These are phyloP conservation scores for Lentinula sp. DNA, from an alignment of 768 basidiomycete genomes.

Conservation along the genomic window DNA sequence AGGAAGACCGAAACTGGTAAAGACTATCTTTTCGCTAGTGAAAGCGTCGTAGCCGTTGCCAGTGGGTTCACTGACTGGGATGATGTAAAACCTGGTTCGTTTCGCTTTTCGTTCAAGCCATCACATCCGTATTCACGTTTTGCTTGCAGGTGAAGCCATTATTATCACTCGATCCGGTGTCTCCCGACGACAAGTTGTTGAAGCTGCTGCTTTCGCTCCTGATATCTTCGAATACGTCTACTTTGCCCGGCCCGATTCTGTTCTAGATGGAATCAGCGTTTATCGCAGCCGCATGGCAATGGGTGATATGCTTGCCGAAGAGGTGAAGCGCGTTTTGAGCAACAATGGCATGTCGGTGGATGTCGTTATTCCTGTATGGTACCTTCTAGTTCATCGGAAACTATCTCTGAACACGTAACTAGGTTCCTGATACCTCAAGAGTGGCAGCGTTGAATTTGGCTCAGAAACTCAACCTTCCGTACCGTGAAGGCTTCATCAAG, in stretches of 20 bases:
- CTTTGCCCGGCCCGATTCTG: constrained; percentile 96
- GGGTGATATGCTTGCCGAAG: constrained; percentile 91
- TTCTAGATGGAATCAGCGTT: constrained; percentile 94
- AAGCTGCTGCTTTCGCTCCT: constrained; percentile 77
- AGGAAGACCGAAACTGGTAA: constrained; percentile 52
- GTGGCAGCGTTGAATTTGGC: constrained; percentile 96
- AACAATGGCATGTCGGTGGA: constrained; percentile 72
- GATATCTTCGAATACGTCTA: constrained; percentile 99
- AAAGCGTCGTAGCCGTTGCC: constrained; percentile 95
- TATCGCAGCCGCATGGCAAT: constrained; percentile 99
- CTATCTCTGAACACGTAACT: neutral
- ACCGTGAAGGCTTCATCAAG: constrained; percentile 97
- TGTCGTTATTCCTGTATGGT: constrained; percentile 85
- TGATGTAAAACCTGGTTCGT: constrained; percentile 82
- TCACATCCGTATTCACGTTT: neutral
- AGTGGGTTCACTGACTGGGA: constrained; percentile 89
- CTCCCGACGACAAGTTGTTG: constrained; percentile 66
- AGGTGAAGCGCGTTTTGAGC: constrained; percentile 69
- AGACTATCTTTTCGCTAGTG: constrained; percentile 91
- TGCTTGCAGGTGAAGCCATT: constrained; percentile 74
- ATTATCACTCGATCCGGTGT: constrained; percentile 86
- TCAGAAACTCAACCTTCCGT: constrained; percentile 83
- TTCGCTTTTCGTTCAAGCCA: neutral
- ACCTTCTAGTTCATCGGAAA: neutral
- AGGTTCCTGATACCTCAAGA: constrained; percentile 95